Evolutionary conservation across 805 yeast species (phyloP).

Genomic region (Candida corydali): DNA sequence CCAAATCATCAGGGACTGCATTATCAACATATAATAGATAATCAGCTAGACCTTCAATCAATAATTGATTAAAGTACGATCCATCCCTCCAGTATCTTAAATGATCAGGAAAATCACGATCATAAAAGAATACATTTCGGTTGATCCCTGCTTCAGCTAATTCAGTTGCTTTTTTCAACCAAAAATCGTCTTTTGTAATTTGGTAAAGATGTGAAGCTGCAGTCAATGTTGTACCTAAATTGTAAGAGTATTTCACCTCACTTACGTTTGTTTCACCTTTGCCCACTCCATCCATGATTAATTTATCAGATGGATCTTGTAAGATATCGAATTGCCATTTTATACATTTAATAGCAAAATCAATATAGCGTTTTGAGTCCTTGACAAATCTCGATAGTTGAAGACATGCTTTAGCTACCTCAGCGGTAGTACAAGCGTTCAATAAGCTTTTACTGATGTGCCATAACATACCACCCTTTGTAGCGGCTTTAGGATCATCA

Average conservation of each 20-base stretch:
- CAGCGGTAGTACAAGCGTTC: constrained; percentile 66
- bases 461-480: constrained; percentile 66
- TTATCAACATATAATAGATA: constrained; percentile 49
- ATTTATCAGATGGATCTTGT: constrained; percentile 50
- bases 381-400: constrained; percentile 49
- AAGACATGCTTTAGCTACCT: constrained; percentile 59
- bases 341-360: constrained; percentile 56
- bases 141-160: constrained; percentile 58
- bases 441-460: constrained; percentile 56
- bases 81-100: constrained; percentile 63
- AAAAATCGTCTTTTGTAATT: constrained; percentile 47
- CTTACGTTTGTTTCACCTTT: constrained; percentile 41
- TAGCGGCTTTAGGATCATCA: constrained; percentile 33
- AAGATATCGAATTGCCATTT: constrained; percentile 53
- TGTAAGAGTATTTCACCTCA: constrained; percentile 60
- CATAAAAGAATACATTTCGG: constrained; percentile 53
- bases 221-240: constrained; percentile 61
- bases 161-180: constrained; percentile 44
- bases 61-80: constrained; percentile 58
- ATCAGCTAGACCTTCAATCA: constrained; percentile 67
- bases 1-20: constrained; percentile 33
- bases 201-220: constrained; percentile 48
- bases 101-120: constrained; percentile 55
- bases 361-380: constrained; percentile 43
- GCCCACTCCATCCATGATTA: constrained; percentile 60